Percentiles rank a stretch among this genome's conserved stretches.
These are phyloP conservation scores for Cryptococcus jaspeensis DNA, from an alignment of 1,284 basidiomycete species.

Conservation along the genomic window DNA sequence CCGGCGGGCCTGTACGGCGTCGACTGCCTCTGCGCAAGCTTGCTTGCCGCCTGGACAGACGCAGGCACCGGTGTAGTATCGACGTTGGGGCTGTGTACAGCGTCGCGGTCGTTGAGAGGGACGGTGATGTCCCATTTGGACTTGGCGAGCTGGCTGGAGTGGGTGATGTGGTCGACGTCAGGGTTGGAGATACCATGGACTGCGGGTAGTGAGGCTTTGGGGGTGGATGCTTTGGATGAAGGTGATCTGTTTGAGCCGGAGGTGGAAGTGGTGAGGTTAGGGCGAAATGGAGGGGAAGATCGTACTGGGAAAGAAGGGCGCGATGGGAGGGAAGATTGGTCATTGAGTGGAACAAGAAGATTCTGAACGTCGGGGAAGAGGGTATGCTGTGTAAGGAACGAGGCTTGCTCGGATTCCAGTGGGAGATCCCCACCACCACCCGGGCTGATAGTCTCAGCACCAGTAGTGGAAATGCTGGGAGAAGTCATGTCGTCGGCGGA, in stretches of 20 bases:
- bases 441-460: not conserved
- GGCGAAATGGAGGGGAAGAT: not conserved
- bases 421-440: too few species aligned
- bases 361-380: slow-evolving; percentile 7
- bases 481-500: slow-evolving; percentile 10
- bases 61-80: not conserved
- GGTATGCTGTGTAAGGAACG: not conserved
- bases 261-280: not conserved
- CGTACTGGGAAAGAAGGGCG: not conserved
- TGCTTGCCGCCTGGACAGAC: slow-evolving; percentile 4
- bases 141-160: not conserved
- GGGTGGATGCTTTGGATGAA: not conserved
- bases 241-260: not conserved
- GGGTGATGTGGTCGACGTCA: not conserved
- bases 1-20: slow-evolving; percentile 12
- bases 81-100: not conserved
- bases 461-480: slow-evolving; percentile 8
- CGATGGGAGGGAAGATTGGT: slow-evolving; percentile 1
- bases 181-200: not conserved
- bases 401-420: too few species aligned
- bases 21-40: slow-evolving; percentile 12
- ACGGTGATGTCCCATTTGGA: slow-evolving; percentile 12
- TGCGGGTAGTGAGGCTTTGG: not conserved
- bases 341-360: slow-evolving; percentile 18
- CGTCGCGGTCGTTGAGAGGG: slow-evolving; percentile 17